Conservation (phyloP, 2,329 filamentous ascomycete genomes). For the Epichloe gansuensis region DNA sequence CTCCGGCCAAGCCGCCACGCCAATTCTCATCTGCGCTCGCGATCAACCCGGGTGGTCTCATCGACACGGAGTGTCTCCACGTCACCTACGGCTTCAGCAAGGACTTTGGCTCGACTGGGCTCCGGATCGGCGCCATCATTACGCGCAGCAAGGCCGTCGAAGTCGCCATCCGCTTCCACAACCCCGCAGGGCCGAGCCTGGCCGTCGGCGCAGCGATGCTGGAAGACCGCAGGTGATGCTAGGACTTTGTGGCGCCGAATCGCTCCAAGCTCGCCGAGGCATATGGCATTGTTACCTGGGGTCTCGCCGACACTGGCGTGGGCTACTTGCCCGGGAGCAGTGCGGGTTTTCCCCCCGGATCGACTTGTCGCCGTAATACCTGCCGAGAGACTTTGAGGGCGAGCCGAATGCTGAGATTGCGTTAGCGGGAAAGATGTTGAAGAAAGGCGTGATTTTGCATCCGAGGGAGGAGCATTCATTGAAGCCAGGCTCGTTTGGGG, state of each 20-base stretch:
- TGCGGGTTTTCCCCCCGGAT: conserved; percentile 46
- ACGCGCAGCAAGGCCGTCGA: conserved; percentile 20
- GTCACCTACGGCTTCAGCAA: conserved; percentile 33
- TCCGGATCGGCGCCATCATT: conserved; percentile 37
- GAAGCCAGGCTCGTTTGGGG: conserved; percentile 37
- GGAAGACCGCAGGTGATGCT: conserved; percentile 31
- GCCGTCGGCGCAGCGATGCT: no score
- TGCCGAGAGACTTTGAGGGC: conserved; percentile 18
- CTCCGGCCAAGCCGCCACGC: conserved; percentile 16
- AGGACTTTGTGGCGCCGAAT: conserved; percentile 29
- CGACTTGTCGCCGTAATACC: conserved; percentile 30
- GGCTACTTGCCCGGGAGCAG: conserved; percentile 33
- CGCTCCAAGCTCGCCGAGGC: conserved; percentile 25
- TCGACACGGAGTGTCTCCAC: conserved; percentile 36
- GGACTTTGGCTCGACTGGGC: conserved; percentile 40
- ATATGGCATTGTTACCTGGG: conserved; percentile 25
- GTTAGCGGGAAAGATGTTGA: conserved; percentile 29
- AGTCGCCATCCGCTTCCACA: conserved; percentile 31
- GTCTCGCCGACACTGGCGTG: conserved; percentile 28
- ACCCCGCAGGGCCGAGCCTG: conserved; percentile 21
- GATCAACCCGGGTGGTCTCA: conserved; percentile 28
- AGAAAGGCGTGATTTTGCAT: conserved; percentile 36
- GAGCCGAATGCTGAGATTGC: conserved; percentile 28
- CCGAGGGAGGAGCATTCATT: conserved; percentile 32
- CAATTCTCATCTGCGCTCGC: conserved; percentile 37